phyloP scores from a whole-genome alignment of 139 green algal species.

The Microglena sp. region DNA sequence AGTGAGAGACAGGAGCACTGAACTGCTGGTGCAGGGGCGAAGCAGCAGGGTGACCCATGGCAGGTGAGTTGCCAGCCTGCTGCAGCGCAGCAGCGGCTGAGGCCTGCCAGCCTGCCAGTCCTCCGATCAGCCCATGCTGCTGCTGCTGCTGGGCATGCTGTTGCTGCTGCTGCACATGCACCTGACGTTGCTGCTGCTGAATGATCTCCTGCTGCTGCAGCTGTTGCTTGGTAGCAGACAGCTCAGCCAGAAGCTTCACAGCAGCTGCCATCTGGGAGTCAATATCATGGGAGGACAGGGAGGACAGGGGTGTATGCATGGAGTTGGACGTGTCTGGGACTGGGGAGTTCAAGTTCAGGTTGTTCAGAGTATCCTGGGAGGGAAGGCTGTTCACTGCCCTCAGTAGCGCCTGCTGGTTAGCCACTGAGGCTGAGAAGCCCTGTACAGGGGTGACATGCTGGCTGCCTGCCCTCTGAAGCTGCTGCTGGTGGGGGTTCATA shows the following conservation, averaged over 20 bases:
- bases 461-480: too few species aligned
- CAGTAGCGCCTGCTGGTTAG: slow-evolving; percentile 4
- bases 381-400: slow-evolving; percentile 1
- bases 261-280: slow-evolving; percentile 10
- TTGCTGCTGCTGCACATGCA: slow-evolving; percentile 7
- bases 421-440: not conserved
- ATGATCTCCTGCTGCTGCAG: too few species aligned
- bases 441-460: too few species aligned
- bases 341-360: not conserved
- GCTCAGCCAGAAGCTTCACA: slow-evolving; percentile 1
- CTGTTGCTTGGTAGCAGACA: not conserved
- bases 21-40: too few species aligned
- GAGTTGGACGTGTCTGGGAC: not conserved
- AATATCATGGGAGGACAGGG: not conserved
- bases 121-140: too few species aligned
- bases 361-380: not conserved
- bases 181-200: too few species aligned
- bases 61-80: too few species aligned
- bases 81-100: too few species aligned
- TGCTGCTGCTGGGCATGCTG: not conserved
- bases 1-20: too few species aligned
- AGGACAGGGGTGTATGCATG: not conserved
- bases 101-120: too few species aligned
- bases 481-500: not conserved
- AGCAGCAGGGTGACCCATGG: too few species aligned